These are phyloP conservation scores for Lipomyces spencermartinsiae DNA, from an alignment of 805 yeast species.

Conservation along the genomic window DNA sequence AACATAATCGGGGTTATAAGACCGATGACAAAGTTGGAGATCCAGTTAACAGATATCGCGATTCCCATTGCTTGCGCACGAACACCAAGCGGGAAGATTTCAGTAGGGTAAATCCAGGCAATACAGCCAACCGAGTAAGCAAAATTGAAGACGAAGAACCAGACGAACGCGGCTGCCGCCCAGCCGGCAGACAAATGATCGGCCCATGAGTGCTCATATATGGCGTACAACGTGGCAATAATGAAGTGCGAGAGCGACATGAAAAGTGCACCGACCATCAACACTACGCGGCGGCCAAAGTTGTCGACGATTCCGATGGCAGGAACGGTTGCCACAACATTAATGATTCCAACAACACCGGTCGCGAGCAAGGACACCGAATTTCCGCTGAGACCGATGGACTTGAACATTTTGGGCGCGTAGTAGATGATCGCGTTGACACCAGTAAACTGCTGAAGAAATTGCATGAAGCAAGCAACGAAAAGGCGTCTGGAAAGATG, in stretches of 20 bases:
- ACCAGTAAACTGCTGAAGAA: conserved; percentile 48
- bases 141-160: conserved; percentile 40
- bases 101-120: conserved; percentile 69
- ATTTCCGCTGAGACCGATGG: conserved; percentile 58
- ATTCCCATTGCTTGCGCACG: conserved; percentile 72
- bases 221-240: conserved; percentile 55
- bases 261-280: conserved; percentile 66
- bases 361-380: conserved; percentile 53
- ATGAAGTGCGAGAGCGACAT: conserved; percentile 55
- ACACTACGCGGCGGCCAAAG: conserved; percentile 68
- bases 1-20: conserved; percentile 62
- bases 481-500: conserved; percentile 31
- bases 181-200: conserved; percentile 42
- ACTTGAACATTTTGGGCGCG: conserved; percentile 54
- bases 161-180: conserved; percentile 38
- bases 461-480: conserved; percentile 37
- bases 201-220: conserved; percentile 47
- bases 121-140: conserved; percentile 40
- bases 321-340: conserved; percentile 59
- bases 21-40: conserved; percentile 52
- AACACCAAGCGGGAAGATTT: conserved; percentile 66
- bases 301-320: conserved; percentile 62
- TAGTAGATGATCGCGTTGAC: conserved; percentile 57
- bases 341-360: conserved; percentile 55
- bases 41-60: conserved; percentile 72